Evolutionary conservation across 306 rosid species (phyloP).

Genomic region (Cicer cuneatum): DNA sequence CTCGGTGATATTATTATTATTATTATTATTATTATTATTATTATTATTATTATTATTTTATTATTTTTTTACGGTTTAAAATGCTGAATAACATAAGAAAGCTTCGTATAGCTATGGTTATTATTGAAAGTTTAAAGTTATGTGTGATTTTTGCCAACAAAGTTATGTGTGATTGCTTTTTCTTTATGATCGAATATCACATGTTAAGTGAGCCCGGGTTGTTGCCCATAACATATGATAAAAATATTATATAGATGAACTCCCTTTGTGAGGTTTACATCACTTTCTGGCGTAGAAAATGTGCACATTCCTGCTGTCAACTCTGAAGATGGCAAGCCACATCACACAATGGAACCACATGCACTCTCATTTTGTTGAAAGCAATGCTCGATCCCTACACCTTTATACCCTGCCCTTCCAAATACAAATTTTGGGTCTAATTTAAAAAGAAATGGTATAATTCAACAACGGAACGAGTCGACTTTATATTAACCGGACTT

Average conservation of each 20-base stretch:
- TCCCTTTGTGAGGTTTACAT: slow-evolving; percentile 55
- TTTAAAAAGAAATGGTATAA: too few relatives aligned
- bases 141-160: not conserved
- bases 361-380: slow-evolving; percentile 49
- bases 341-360: slow-evolving; percentile 55
- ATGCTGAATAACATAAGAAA: slow-evolving; percentile 38
- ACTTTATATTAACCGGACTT: too few relatives aligned
- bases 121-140: slow-evolving; percentile 41
- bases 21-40: too few relatives aligned
- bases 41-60: too few relatives aligned
- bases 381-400: slow-evolving; percentile 34
- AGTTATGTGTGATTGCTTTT: slow-evolving; percentile 33
- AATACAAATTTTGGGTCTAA: not conserved
- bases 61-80: slow-evolving; percentile 30
- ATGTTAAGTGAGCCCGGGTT: slow-evolving; percentile 60
- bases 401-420: slow-evolving; percentile 13
- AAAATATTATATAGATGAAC: slow-evolving; percentile 51
- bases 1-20: too few relatives aligned
- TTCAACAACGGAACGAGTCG: too few relatives aligned
- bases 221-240: slow-evolving; percentile 49
- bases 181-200: slow-evolving; percentile 46
- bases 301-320: slow-evolving; percentile 49
- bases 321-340: slow-evolving; percentile 56
- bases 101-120: slow-evolving; percentile 40
- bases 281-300: slow-evolving; percentile 52